phyloP scores from a whole-genome alignment of 163 green algal species.

The Prototheca wickerhamii region DNA sequence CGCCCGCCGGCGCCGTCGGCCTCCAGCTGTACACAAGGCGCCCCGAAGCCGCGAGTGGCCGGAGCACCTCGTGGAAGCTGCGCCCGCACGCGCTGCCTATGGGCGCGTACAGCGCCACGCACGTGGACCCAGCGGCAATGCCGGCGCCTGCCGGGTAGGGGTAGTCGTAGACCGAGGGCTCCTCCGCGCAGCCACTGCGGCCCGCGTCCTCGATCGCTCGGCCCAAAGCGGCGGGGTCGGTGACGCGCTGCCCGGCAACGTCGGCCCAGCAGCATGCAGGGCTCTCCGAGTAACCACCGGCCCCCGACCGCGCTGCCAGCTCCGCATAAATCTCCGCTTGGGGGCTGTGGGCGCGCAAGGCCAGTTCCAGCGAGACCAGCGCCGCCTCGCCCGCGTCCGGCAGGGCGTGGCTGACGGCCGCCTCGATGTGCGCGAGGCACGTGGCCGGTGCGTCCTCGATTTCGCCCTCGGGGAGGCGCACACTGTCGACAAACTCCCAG shows the following conservation, averaged over 20 bases:
- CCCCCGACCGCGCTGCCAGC: not conserved
- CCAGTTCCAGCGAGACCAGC: not conserved
- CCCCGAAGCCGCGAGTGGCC: not conserved
- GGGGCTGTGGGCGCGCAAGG: not conserved
- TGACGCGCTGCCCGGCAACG: constrained; percentile 23
- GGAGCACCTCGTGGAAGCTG: constrained; percentile 14
- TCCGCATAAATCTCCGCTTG: not conserved
- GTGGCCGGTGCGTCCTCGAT: not conserved
- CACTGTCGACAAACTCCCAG: constrained; percentile 26
- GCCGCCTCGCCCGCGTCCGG: not conserved
- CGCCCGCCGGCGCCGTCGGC: too few species aligned
- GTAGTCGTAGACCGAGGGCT: not conserved
- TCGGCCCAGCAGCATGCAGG: constrained; percentile 50
- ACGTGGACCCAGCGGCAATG: too few species aligned
- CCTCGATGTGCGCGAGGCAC: not conserved
- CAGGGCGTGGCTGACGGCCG: not conserved
- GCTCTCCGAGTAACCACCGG: not conserved
- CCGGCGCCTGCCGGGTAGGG: too few species aligned
- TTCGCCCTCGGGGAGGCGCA: not conserved
- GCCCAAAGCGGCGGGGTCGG: constrained; percentile 1
- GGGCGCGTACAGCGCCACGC: constrained; percentile 20
- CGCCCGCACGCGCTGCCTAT: constrained; percentile 11
- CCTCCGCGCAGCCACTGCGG: too few species aligned
- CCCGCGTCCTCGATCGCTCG: constrained; percentile 29
- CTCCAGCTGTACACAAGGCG: too few species aligned